Evolutionary conservation across 2,329 filamentous ascomycete genomes (phyloP).

Genomic region (Gremmenia infestans): DNA sequence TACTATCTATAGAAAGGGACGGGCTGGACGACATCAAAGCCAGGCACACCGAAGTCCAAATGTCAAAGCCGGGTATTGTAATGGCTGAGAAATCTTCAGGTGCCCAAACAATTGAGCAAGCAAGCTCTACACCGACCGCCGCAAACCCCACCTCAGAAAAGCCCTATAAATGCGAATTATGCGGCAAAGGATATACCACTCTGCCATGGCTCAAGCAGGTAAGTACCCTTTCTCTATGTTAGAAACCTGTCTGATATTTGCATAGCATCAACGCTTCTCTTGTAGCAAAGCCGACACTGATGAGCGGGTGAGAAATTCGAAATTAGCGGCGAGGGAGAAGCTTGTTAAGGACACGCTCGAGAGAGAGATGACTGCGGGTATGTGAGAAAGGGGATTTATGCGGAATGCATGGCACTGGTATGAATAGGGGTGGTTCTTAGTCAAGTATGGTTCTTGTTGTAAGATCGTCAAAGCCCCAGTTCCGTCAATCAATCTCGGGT

Average conservation of each 20-base stretch:
- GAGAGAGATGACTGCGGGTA: slow-evolving; percentile 9
- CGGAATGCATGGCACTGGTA: no score
- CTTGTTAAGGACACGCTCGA: slow-evolving; percentile 15
- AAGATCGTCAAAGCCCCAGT: no score
- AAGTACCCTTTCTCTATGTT: background rate
- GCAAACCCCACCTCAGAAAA: background rate
- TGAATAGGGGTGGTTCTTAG: no score
- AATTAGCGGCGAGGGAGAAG: slow-evolving; percentile 8
- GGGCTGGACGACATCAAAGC: background rate
- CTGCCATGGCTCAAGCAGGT: background rate
- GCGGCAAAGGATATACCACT: background rate
- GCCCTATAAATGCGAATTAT: background rate
- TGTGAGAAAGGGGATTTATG: background rate
- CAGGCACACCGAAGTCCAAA: background rate
- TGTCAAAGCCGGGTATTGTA: background rate
- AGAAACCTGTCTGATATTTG: background rate
- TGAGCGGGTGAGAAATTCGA: background rate
- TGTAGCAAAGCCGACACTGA: background rate
- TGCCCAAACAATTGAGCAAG: background rate
- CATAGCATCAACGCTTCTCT: background rate
- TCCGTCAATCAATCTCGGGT: no score
- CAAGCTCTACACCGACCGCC: background rate
- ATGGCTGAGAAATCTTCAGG: background rate
- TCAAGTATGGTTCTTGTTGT: no score
- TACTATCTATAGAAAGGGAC: slow-evolving; percentile 5